A percentile compares a stretch with the other conserved stretches of the same genome.
Conservation (phyloP, 1,284 basidiomycete genomes). For the Xerocomus nothofagi region DNA sequence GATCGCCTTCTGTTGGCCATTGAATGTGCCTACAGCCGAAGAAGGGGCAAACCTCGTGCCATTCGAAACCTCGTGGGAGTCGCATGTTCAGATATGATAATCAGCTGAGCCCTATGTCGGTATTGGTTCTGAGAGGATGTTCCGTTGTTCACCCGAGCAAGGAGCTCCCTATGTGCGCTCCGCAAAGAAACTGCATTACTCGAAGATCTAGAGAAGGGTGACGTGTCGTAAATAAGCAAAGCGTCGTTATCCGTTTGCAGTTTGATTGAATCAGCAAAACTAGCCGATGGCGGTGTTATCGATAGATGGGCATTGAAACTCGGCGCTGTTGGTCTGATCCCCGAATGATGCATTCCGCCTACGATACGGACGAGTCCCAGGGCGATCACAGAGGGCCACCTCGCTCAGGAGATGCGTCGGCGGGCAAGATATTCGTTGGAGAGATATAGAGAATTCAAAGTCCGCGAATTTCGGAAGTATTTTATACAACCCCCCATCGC, state of each 20-base stretch:
- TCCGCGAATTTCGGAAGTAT: slow-evolving; percentile 33
- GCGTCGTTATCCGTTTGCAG: slow-evolving; percentile 3
- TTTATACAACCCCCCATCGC: slow-evolving; percentile 11
- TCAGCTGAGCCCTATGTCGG: slow-evolving; percentile 20
- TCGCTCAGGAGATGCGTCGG: background rate
- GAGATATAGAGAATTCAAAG: slow-evolving; percentile 16
- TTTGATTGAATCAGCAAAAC: slow-evolving; percentile 10
- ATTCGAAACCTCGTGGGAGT: slow-evolving; percentile 28
- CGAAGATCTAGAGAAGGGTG: background rate
- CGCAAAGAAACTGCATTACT: background rate
- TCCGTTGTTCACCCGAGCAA: slow-evolving; percentile 2
- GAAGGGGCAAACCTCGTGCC: slow-evolving; percentile 11
- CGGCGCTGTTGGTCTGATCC: slow-evolving; percentile 13
- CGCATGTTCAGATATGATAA: slow-evolving; percentile 29
- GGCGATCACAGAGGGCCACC: slow-evolving; percentile 4
- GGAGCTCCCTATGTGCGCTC: slow-evolving; percentile 9
- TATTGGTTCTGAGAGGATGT: slow-evolving; percentile 8
- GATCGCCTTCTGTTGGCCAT: background rate
- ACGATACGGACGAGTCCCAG: slow-evolving; percentile 8
- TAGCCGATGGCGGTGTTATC: slow-evolving; percentile 20
- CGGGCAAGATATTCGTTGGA: background rate
- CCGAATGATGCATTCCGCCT: slow-evolving; percentile 15
- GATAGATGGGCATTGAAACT: slow-evolving; percentile 4
- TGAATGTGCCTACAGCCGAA: slow-evolving; percentile 6
- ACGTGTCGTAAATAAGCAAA: slow-evolving; percentile 1